phyloP scores from a whole-genome alignment of 495 filamentous ascomycete genomes.

The Pyrenopolyporus hunteri region DNA sequence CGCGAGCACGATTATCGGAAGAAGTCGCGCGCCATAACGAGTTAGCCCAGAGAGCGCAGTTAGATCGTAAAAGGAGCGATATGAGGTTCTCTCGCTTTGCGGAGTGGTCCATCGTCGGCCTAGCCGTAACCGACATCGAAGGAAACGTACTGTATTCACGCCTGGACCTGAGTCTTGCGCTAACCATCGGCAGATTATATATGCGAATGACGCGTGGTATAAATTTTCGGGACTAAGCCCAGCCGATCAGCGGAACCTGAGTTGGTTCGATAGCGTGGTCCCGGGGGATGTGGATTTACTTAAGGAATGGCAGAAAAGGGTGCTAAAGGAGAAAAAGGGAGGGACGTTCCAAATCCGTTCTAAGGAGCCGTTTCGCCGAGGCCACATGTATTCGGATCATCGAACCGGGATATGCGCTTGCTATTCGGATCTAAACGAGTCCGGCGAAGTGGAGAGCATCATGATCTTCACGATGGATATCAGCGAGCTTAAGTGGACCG shows the following conservation, averaged over 20 bases:
- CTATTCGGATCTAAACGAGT: conserved; percentile 42
- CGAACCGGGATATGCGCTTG: conserved; percentile 37
- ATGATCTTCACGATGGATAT: conserved; percentile 50
- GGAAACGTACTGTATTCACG: conserved; percentile 15
- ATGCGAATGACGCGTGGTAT: conserved; percentile 36
- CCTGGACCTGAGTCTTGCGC: not conserved
- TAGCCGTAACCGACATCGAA: conserved; percentile 24
- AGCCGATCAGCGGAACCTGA: conserved; percentile 15
- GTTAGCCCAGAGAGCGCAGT: conserved; percentile 24
- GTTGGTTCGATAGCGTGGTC: conserved; percentile 30
- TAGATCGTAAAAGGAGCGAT: conserved; percentile 29
- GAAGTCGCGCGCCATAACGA: conserved; percentile 33
- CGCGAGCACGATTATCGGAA: conserved; percentile 25
- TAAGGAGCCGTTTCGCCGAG: conserved; percentile 28
- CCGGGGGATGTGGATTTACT: conserved; percentile 32
- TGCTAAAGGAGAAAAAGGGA: conserved; percentile 30
- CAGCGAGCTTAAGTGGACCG: conserved; percentile 54
- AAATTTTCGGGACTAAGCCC: conserved; percentile 27
- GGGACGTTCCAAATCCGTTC: conserved; percentile 38
- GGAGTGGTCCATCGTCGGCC: conserved; percentile 32
- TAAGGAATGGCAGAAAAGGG: conserved; percentile 21
- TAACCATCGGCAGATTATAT: conserved; percentile 21
- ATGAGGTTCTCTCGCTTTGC: conserved; percentile 36
- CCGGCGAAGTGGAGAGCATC: conserved; percentile 33
- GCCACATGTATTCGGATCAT: conserved; percentile 30